Evolutionary conservation across 192 early-diverging fungal species (phyloP), one percentile per base, ranked within the genome.

Genomic region (Borealophlyctis nickersoniae): DNA sequence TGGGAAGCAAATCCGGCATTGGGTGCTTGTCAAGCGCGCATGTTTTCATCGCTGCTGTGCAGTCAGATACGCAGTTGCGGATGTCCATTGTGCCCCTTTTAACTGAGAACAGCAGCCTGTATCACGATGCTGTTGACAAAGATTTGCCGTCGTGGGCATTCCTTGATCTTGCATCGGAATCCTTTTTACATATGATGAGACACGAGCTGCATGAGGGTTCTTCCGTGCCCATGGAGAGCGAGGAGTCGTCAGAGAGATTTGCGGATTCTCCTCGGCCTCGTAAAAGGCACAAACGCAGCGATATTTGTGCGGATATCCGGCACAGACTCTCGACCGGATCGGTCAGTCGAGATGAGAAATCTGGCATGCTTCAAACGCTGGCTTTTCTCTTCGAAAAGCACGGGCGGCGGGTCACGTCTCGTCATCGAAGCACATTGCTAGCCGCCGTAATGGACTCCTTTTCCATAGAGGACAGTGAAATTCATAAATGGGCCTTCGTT

Each of bases 1-100:
- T 68, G 7, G 30, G 30, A 22, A 61, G 58, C 32, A 60, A 61
- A 28, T 51, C 59, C 2, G 51, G 58, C 23, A 27, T 68, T 30
- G 52, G 58, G 33, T 24, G n/a, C 33, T 13, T 68, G 9, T 16
- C n/a, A 5, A 52, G 24, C 31, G n/a, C 49, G 39, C 35, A 49
- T 4, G 23, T 26, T 5, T 62, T 62, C 54, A 36, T 56, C n/a
- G 49, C 34, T 2, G 9, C 45, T 2, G 4, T 4, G n/a, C 2
- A 61, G n/a, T 14, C 34, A 3, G 9, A 9, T 2, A 7, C 4
- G n/a, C 2, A 61, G n/a, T 14, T 14, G 22, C 9, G n/a, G 9
- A 7, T 45, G 9, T 45, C 39, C 39, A 7, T 45, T 13, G 9
- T 45, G 9, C 39, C 49, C n/a, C 45, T 61, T 11, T 29, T 61